These are phyloP conservation scores for Candida boidinii DNA, from an alignment of 805 yeast genomes.

Conservation along the genomic window DNA sequence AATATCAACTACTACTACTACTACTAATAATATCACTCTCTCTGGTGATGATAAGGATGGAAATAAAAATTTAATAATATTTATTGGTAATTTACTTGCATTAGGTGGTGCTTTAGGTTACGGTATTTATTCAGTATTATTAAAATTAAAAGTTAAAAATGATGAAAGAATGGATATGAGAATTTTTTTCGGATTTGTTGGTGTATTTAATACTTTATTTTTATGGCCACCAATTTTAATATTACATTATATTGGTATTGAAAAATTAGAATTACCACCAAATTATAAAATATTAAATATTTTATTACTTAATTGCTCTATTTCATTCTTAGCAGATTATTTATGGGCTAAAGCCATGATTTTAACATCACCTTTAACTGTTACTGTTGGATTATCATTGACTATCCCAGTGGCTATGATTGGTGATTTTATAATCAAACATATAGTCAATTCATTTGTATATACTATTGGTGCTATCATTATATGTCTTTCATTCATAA, in stretches of 20 bases:
- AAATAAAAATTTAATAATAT: conserved; percentile 6
- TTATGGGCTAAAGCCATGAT: conserved; percentile 96
- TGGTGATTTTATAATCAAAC: conserved; percentile 75
- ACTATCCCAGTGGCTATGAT: conserved; percentile 93
- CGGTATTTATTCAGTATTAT: conserved; percentile 81
- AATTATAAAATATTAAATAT: conserved; percentile 41
- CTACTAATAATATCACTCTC: conserved; percentile 9
- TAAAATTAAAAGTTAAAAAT: conserved; percentile 63
- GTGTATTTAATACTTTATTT: conserved; percentile 63
- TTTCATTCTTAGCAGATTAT: conserved; percentile 82
- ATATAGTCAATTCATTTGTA: conserved; percentile 46
- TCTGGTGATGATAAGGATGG: conserved; percentile 1
- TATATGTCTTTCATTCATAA: conserved; percentile 76
- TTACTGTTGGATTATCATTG: conserved; percentile 87
- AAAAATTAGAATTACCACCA: conserved; percentile 65
- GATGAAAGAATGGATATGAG: conserved; percentile 78
- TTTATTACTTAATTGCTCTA: conserved; percentile 55
- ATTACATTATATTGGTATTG: conserved; percentile 56
- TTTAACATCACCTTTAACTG: conserved; percentile 88
- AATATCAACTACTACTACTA: conserved; percentile 16
- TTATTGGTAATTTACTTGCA: conserved; percentile 75
- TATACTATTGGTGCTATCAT: conserved; percentile 75
- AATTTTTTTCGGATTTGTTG: conserved; percentile 91
- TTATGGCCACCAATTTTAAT: conserved; percentile 78
- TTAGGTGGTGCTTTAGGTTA: conserved; percentile 81